These are phyloP conservation scores for Monosporascus sp. DNA, from an alignment of 2,329 filamentous ascomycete species.

Conservation along the genomic window DNA sequence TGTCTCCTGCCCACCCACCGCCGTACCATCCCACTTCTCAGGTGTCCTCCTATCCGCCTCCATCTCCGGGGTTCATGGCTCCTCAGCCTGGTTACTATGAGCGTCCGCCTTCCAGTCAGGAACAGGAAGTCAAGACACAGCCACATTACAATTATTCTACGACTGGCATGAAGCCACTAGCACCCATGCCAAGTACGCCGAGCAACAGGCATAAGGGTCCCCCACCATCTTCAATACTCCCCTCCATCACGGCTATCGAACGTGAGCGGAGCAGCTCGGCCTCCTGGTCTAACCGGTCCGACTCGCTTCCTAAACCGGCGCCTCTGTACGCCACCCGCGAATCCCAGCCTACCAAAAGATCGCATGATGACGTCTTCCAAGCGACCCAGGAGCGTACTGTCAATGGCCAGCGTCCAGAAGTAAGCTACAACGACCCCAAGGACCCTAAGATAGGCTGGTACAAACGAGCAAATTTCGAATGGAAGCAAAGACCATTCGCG, in stretches of 20 bases:
- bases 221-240: background rate
- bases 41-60: conserved; percentile 9
- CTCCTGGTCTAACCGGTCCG: background rate
- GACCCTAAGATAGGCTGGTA: background rate
- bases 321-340: background rate
- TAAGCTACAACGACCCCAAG: background rate
- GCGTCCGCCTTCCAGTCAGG: conserved; percentile 16
- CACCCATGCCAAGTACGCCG: background rate
- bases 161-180: background rate
- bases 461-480: background rate
- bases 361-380: background rate
- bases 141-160: conserved; percentile 13
- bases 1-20: conserved; percentile 21
- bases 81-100: conserved; percentile 14
- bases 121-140: conserved; percentile 17
- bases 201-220: background rate
- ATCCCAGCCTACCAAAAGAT: background rate
- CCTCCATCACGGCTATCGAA: background rate
- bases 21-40: background rate
- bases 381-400: background rate
- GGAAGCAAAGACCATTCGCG: background rate
- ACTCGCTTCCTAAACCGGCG: background rate
- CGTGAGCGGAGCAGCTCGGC: background rate
- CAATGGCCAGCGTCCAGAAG: background rate
- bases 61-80: conserved; percentile 12